phyloP scores from a whole-genome alignment of 257 asterid genomes.

The Solanum bulbocastanum region DNA sequence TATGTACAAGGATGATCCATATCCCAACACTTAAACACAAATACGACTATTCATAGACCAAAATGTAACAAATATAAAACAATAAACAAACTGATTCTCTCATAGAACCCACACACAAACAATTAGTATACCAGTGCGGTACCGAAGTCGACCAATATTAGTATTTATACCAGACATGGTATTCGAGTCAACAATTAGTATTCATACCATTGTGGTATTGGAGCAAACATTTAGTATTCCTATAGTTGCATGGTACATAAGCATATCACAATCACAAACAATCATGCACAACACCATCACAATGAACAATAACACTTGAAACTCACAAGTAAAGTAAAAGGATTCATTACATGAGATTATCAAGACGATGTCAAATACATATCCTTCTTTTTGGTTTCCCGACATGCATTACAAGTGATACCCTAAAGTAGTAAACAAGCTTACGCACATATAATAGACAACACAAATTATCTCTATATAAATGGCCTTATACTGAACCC shows the following conservation, averaged over 20 bases:
- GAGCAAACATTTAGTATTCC: background rate
- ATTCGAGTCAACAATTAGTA: too few species aligned
- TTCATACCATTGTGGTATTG: background rate
- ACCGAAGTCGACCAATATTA: too few species aligned
- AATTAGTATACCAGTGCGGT: too few species aligned
- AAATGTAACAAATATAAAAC: too few species aligned
- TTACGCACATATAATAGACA: background rate
- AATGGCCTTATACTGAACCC: background rate
- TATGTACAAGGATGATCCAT: too few species aligned
- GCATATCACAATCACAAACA: background rate
- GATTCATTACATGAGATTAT: background rate
- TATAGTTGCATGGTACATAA: background rate
- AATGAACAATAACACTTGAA: background rate
- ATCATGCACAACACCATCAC: background rate
- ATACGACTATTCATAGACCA: too few species aligned
- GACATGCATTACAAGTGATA: background rate
- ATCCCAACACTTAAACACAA: too few species aligned
- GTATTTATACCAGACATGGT: too few species aligned
- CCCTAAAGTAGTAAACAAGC: background rate
- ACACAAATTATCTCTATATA: background rate
- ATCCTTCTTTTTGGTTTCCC: background rate
- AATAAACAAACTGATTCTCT: too few species aligned
- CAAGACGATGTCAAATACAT: background rate
- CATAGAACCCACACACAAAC: too few species aligned
- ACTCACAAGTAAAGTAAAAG: background rate